These are phyloP conservation scores for Exophiala xenobiotica DNA, from an alignment of 2,329 filamentous ascomycete genomes.

Conservation along the genomic window DNA sequence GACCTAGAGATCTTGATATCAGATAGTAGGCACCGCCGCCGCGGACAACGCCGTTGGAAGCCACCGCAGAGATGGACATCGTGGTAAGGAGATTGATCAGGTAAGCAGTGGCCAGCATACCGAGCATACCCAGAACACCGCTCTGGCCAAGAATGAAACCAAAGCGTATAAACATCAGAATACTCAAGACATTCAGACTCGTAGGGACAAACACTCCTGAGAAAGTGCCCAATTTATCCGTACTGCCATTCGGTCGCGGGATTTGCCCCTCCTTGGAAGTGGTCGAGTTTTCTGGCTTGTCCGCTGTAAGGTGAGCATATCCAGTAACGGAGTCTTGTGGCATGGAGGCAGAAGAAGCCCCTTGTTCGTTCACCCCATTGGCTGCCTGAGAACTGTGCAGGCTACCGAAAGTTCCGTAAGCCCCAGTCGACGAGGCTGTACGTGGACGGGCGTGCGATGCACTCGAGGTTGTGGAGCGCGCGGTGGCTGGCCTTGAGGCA, in stretches of 20 bases:
- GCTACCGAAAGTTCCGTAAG: slow-evolving; percentile 21
- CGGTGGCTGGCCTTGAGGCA: slow-evolving; percentile 15
- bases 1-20: slow-evolving; percentile 80
- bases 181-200: slow-evolving; percentile 84
- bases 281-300: slow-evolving; percentile 17
- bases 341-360: background rate
- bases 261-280: slow-evolving; percentile 2
- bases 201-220: slow-evolving; percentile 83
- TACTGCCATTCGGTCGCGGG: slow-evolving; percentile 31
- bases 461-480: slow-evolving; percentile 7
- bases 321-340: slow-evolving; percentile 1
- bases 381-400: background rate
- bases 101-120: slow-evolving; percentile 73
- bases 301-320: background rate
- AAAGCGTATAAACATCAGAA: slow-evolving; percentile 89
- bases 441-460: background rate
- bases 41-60: slow-evolving; percentile 84
- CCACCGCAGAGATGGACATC: slow-evolving; percentile 82
- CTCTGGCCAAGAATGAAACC: slow-evolving; percentile 79
- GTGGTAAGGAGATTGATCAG: slow-evolving; percentile 79
- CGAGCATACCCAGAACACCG: slow-evolving; percentile 75
- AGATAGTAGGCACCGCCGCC: slow-evolving; percentile 87
- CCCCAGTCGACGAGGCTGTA: slow-evolving; percentile 1
- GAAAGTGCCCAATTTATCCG: slow-evolving; percentile 70
- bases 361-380: background rate